Base-by-base conservation (phyloP, 805 yeast genomes). In the Starmerella bombi region DNA sequence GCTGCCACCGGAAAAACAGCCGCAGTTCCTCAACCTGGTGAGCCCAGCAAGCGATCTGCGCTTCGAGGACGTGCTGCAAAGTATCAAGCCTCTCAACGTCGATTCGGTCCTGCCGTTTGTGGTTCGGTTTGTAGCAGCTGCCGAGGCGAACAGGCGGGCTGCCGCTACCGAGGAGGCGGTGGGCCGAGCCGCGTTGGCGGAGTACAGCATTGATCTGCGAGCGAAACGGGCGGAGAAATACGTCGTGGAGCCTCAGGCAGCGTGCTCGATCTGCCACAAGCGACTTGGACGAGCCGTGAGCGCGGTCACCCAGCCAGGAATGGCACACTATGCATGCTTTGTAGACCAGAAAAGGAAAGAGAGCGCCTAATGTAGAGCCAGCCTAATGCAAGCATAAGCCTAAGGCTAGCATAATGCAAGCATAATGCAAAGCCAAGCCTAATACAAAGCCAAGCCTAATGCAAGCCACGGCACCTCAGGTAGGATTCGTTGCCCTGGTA, bases 261-360 rank as follows among this genome's bases (percentile, higher is more conserved):
- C 49, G 1, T 50, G 54, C 22, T 25, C 36, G 2, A 32, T 43
- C 10, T 50, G 54, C 34, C 54, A 50, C 32, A 44, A 44, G 33
- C 31, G 50, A 17, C 33, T 50, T 2, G 54, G 54, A 20, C 37
- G 32, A 28, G 45, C 54, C 3, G 50, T 46, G 12, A 34, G 45
- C n/a, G 45, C 44, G 14, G 32, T 38, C 3, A 27, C 18, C 10
- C 27, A 20, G 16, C 35, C 31, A 2, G 37, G 37, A 1, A 16
- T 44, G n/a, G 50, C 36, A 10, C 54, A 50, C 22, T 50, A 42
- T 32, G 46, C 48, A 2, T 50, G 54, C 20, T 10, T 5, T 7
- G 9, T n/a, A 7, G 10, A 20, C n/a, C 22, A 19, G 14, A 32
- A 32, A 15, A 7, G 31, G 14, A 10, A 23, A n/a, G n/a, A n/a